These are phyloP conservation scores for Sporothrix pallida DNA, from an alignment of 2,329 filamentous ascomycete species.

Conservation along the genomic window DNA sequence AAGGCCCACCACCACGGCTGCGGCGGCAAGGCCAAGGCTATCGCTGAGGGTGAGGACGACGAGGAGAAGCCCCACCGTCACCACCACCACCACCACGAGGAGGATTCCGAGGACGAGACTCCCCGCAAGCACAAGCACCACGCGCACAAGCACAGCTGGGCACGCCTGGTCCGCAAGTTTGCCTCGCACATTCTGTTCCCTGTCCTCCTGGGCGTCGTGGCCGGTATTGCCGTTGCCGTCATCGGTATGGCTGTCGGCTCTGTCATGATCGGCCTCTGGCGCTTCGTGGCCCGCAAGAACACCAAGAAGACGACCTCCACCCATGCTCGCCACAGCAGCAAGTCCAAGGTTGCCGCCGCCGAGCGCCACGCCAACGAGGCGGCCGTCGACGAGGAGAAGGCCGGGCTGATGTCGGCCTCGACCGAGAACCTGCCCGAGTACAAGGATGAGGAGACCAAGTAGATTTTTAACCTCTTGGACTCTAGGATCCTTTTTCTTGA, in stretches of 20 bases:
- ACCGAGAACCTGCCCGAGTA: conserved; percentile 34
- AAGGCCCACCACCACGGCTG: conserved; percentile 50
- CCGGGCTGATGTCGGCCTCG: conserved; percentile 50
- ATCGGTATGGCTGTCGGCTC: conserved; percentile 71
- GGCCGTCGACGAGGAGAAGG: conserved; percentile 55
- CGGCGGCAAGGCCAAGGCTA: conserved; percentile 39
- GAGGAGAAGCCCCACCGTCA: conserved; percentile 26
- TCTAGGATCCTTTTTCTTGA: neutral
- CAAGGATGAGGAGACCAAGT: conserved; percentile 41
- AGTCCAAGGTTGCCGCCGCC: conserved; percentile 45
- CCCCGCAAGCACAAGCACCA: conserved; percentile 35
- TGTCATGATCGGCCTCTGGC: conserved; percentile 64
- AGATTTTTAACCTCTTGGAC: neutral
- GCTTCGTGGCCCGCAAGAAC: conserved; percentile 48
- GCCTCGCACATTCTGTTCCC: conserved; percentile 69
- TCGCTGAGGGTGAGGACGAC: conserved; percentile 17
- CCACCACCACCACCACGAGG: conserved; percentile 39
- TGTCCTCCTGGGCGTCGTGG: conserved; percentile 69
- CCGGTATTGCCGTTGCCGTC: conserved; percentile 70
- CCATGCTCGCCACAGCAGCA: conserved; percentile 40
- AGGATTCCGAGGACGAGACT: conserved; percentile 27
- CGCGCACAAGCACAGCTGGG: conserved; percentile 47
- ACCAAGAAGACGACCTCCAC: conserved; percentile 40
- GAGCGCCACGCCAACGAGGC: conserved; percentile 44
- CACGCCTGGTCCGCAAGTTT: conserved; percentile 59